These are phyloP conservation scores for Retiboletus flavoniger DNA, from an alignment of 1,284 basidiomycete species.

Conservation along the genomic window DNA sequence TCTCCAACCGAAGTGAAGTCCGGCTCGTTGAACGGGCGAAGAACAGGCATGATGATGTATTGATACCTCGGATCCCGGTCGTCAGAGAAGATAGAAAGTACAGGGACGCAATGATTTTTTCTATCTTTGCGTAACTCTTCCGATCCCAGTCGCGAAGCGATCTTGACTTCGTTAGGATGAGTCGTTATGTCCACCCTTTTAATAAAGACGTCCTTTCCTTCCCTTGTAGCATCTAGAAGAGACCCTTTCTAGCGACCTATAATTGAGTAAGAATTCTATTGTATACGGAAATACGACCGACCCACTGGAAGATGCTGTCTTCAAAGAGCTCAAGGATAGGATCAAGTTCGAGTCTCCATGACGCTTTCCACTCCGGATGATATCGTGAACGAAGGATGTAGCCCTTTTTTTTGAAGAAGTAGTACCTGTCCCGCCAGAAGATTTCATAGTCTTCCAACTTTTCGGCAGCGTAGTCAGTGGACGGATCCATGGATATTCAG, in stretches of 20 bases:
- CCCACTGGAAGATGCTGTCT: slow-evolving; percentile 8
- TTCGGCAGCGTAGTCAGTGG: no score
- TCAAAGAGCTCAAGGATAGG: no score
- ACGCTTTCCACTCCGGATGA: slow-evolving; percentile 10
- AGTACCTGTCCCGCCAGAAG: slow-evolving; percentile 13
- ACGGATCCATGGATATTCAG: no score
- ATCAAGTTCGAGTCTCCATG: no score
- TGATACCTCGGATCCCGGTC: neutral
- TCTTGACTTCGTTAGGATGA: slow-evolving; percentile 3
- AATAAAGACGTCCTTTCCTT: slow-evolving; percentile 12
- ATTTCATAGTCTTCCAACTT: neutral
- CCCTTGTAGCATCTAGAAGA: slow-evolving; percentile 8
- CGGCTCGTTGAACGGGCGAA: slow-evolving; percentile 30
- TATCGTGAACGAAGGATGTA: slow-evolving; percentile 9
- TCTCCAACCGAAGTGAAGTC: slow-evolving; percentile 34
- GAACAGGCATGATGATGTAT: slow-evolving; percentile 36
- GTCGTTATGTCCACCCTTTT: slow-evolving; percentile 1
- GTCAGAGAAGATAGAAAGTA: slow-evolving; percentile 8
- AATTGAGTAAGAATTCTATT: no score
- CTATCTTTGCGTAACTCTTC: accelerated
- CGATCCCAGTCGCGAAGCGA: slow-evolving; percentile 12
- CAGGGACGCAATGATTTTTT: slow-evolving; percentile 9
- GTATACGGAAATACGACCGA: neutral
- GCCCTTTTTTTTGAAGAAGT: slow-evolving; percentile 8
- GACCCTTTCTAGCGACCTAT: neutral